Conservation (phyloP, 1,284 basidiomycete species). For the Inonotus obliquus region DNA sequence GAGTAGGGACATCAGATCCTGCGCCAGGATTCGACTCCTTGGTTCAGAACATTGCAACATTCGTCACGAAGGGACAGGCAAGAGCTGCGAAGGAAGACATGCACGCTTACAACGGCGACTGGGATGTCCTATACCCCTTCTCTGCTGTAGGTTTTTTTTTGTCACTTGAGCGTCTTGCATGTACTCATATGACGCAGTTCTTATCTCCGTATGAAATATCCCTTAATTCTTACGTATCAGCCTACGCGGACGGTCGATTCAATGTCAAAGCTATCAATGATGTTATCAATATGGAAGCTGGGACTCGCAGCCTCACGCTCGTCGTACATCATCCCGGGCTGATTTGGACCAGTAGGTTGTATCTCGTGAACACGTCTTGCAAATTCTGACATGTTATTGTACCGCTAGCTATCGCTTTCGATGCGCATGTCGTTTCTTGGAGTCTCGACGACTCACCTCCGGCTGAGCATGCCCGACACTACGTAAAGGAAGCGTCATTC, state of each 20-base stretch:
- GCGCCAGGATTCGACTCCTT: slow-evolving; percentile 71
- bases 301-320: slow-evolving; percentile 69
- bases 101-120: slow-evolving; percentile 71
- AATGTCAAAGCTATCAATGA: slow-evolving; percentile 60
- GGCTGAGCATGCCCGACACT: slow-evolving; percentile 72
- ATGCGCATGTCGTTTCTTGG: slow-evolving; percentile 89
- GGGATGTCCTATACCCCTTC: slow-evolving; percentile 88
- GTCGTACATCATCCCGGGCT: slow-evolving; percentile 77
- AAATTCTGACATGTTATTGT: not conserved
- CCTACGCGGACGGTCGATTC: slow-evolving; percentile 49
- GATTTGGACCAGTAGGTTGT: slow-evolving; percentile 72
- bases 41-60: slow-evolving; percentile 54
- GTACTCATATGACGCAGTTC: slow-evolving; percentile 45
- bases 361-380: not conserved
- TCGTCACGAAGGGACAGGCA: slow-evolving; percentile 47
- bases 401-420: slow-evolving; percentile 76
- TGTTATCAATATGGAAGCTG: slow-evolving; percentile 47
- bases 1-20: slow-evolving; percentile 81
- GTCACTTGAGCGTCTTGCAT: not conserved
- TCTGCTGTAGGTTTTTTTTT: slow-evolving; percentile 50
- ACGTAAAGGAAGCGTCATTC: slow-evolving; percentile 87
- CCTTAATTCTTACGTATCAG: slow-evolving; percentile 53
- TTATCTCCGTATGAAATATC: slow-evolving; percentile 74
- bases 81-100: slow-evolving; percentile 40
- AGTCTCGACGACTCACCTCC: slow-evolving; percentile 75